Evolutionary conservation across 176 grass and related monocot species (phyloP), one percentile per base, ranked within the genome.

Genomic region (Hordeum vulgare): DNA sequence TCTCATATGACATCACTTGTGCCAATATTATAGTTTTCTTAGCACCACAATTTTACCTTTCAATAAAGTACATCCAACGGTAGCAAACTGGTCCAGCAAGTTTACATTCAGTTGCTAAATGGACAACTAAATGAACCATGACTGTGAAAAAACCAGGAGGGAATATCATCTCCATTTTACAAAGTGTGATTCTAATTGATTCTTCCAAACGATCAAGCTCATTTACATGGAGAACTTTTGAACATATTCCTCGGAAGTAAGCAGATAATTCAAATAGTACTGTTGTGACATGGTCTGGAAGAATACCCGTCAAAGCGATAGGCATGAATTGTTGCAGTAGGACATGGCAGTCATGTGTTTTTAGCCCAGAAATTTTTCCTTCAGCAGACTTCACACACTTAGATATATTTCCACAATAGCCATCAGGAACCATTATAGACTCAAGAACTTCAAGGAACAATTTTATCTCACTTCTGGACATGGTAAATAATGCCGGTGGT

Each of bases 231-330:
- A 82, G 44, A 41, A 82, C 65, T 58, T 82, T 70, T 71, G 80
- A 39, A 82, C 80, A 82, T 82, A 82, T 39, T 41, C 66, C 80
- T 58, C 65, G 29, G 37, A 82, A 82, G 7, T 82, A 82, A 59
- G 47, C 2, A 40, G 12, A 26, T n/a, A n/a, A n/a, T n/a, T n/a
- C n/a, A n/a, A n/a, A n/a, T 37, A 67, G 33, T 67, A n/a, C 65
- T 67, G 11, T 11, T 17, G 31, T 60, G 3, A 60, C 53, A 39
- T 14, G 29, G 37, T 77, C 33, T 39, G 53, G 53, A 39, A 77
- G 53, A 39, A 77, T 59, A 77, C 74, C 74, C 33, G 36, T 79
- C 61, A 66, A 64, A 13, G 61, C 40, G 3, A 66, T 79, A 12
- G 9, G 77, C 77, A 79, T 79, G 0, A 79, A 37, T 27, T 78